A percentile compares a stretch with the other conserved stretches of the same genome.
Evolutionary conservation across 768 basidiomycete species (phyloP).

Genomic region (Pulveroboletus ravenelii): DNA sequence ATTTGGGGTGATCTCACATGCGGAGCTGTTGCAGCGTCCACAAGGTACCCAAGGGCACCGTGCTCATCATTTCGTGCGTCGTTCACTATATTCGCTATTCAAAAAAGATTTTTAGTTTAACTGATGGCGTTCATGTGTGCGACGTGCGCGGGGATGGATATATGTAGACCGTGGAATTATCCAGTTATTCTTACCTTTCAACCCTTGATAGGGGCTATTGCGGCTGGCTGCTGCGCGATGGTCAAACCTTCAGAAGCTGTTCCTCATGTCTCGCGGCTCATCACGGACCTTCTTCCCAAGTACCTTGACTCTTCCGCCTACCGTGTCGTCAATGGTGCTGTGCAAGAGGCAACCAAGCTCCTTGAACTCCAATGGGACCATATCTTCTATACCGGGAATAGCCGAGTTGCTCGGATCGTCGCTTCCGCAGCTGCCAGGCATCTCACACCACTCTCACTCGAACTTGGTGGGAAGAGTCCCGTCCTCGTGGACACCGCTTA

Average conservation of each 20-base stretch:
- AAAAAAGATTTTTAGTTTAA: too few relatives aligned
- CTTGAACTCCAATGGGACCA: too few relatives aligned
- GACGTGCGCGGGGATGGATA: not conserved
- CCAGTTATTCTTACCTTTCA: conserved; percentile 45
- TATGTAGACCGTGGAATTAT: conserved; percentile 15
- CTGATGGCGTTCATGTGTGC: not conserved
- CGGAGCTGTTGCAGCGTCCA: conserved; percentile 27
- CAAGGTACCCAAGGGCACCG: conserved; percentile 58
- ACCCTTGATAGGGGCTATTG: conserved; percentile 63
- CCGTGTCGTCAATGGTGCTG: conserved; percentile 47
- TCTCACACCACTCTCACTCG: conserved; percentile 33
- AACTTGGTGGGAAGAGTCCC: conserved; percentile 36
- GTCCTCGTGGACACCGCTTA: conserved; percentile 41
- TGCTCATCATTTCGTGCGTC: conserved; percentile 50
- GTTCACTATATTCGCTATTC: not conserved
- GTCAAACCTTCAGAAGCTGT: conserved; percentile 62
- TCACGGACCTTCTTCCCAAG: conserved; percentile 53
- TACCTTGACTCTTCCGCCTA: conserved; percentile 51
- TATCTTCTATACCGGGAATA: conserved; percentile 29
- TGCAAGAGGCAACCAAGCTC: conserved; percentile 35
- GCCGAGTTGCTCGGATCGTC: conserved; percentile 25
- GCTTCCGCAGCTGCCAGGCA: conserved; percentile 25
- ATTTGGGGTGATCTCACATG: not conserved
- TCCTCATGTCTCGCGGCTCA: conserved; percentile 43
- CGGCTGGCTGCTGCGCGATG: conserved; percentile 65